These are phyloP conservation scores for Polyporus arcularius DNA, from an alignment of 768 basidiomycete genomes.

Conservation along the genomic window DNA sequence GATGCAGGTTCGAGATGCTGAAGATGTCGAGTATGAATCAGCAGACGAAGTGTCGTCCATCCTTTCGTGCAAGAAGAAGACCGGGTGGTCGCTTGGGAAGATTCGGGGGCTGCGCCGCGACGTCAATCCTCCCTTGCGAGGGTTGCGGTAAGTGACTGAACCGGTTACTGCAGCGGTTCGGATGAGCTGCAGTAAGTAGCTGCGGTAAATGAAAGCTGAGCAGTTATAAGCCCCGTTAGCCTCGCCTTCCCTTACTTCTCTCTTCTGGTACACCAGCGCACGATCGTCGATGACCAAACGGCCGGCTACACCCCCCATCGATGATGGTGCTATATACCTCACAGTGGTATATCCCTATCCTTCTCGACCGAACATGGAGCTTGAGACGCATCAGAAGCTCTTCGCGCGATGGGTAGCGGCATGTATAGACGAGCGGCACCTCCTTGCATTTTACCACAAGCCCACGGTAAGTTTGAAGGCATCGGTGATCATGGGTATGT, in stretches of 20 bases:
- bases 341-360: conserved; percentile 49
- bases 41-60: conserved; percentile 32
- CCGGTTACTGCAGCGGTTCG: too few species aligned
- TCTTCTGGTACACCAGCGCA: too few species aligned
- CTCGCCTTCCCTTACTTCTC: too few species aligned
- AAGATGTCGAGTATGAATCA: conserved; percentile 30
- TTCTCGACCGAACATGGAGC: conserved; percentile 42
- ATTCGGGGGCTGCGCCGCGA: conserved; percentile 47
- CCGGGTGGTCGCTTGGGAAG: conserved; percentile 44
- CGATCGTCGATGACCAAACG: conserved; percentile 44
- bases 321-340: conserved; percentile 47
- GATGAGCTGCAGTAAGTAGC: too few species aligned
- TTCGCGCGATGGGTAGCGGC: conserved; percentile 48
- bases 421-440: conserved; percentile 34
- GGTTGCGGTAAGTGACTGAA: too few species aligned
- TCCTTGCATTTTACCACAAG: conserved; percentile 46
- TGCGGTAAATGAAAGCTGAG: too few species aligned
- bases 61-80: conserved; percentile 41
- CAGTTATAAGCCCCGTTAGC: too few species aligned
- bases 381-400: conserved; percentile 36
- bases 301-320: conserved; percentile 38
- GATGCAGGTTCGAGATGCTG: conserved; percentile 35
- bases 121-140: conserved; percentile 27
- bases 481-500: background rate
- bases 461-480: conserved; percentile 38